Evolutionary conservation across 2,329 filamentous ascomycete genomes (phyloP), one percentile per base, ranked within the genome.

Genomic region (Colletotrichum truncatum): DNA sequence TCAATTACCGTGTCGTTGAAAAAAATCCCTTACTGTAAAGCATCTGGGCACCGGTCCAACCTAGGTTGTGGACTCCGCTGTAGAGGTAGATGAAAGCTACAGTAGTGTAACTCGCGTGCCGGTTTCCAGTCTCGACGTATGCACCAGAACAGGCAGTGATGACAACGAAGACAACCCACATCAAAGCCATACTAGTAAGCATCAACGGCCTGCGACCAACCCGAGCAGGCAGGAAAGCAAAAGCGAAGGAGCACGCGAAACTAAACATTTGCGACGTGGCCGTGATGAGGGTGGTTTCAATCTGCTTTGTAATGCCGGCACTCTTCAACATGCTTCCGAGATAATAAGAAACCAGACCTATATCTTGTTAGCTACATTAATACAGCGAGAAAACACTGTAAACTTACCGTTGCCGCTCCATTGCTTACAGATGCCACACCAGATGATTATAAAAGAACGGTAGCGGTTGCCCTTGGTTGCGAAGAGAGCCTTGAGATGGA

Each of bases 401-500:
- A 8, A 39, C 36, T 39, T 39, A 6, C 49, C 49, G 11, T 56
- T 56, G 11, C 77, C 77, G 6, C 70, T 73, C 71, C 75, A 77
- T 45, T 81, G 78, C 2, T 76, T 78, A 58, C 83, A 83, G 45
- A 83, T 77, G 0, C 77, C 81, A 72, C 83, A 80, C 23, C 73
- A 74, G 1, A 81, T 58, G 1, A 82, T 76, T 7, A 82, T 73
- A 66, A 81, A 78, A 16, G 75, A 70, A 1, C 75, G 70, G 36
- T 75, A 75, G 2, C 75, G 73, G 52, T 76, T 77, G 2, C 75
- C 75, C 11, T 61, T 66, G 18, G 74, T 76, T 23, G 69, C 70
- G 5, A 77, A 65, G 39, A 75, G 72, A 4, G 63, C 63, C 43
- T 63, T 66, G 41, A 63, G 49, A 25, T 63, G 57, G 57, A 66